Evolutionary conservation across 805 yeast species (phyloP).

Genomic region (Starmerella tilneyi): DNA sequence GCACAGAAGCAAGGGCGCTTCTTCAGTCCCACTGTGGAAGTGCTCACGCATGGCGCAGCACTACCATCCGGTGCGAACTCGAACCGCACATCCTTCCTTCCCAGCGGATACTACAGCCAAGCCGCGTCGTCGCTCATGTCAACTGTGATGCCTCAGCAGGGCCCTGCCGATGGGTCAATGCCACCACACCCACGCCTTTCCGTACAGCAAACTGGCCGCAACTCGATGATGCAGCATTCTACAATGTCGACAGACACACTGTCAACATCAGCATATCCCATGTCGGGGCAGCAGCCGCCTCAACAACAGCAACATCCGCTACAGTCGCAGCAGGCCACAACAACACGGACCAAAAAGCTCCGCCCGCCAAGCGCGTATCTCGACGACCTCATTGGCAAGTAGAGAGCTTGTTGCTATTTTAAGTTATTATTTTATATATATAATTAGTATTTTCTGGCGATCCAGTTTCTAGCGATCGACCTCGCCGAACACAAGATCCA

Average conservation of each 20-base stretch:
- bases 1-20: conserved; percentile 33
- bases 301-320: background rate
- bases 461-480: conserved; percentile 60
- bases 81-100: conserved; percentile 20
- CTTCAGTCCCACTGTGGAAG: conserved; percentile 73
- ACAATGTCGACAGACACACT: conserved; percentile 14
- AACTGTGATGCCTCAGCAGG: conserved; percentile 6
- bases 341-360: conserved; percentile 17
- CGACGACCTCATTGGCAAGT: conserved; percentile 30
- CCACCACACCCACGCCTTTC: conserved; percentile 11
- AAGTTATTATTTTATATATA: background rate
- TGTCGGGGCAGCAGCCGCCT: conserved; percentile 15
- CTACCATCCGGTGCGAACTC: conserved; percentile 12
- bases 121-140: conserved; percentile 8
- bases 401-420: background rate
- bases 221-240: conserved; percentile 17
- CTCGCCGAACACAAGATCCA: conserved; percentile 92
- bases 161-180: conserved; percentile 9
- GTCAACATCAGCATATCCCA: background rate
- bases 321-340: background rate
- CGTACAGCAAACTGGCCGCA: conserved; percentile 17
- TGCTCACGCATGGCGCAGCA: conserved; percentile 39
- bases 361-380: conserved; percentile 34
- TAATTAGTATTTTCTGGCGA: background rate
- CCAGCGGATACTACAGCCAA: conserved; percentile 21